Percentiles rank a stretch among this genome's conserved stretches.
Evolutionary conservation across 257 asterid species (phyloP).

Genomic region (Gentiana dahurica): DNA sequence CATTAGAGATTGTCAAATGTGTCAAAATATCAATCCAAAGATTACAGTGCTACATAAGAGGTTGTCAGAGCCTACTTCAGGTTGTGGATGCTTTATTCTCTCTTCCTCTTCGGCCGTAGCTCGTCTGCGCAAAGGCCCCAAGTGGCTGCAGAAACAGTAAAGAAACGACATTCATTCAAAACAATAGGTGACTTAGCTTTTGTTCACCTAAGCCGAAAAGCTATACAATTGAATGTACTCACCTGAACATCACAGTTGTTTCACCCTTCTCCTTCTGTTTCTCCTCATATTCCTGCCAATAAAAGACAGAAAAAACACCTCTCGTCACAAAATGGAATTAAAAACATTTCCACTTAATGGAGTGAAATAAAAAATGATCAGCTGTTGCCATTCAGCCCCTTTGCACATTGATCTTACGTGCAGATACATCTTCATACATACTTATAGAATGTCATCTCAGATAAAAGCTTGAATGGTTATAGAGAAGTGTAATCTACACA

Average conservation of each 20-base stretch:
- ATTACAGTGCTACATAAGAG: conserved; percentile 8
- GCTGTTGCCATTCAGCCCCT: too few relatives aligned
- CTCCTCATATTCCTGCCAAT: conserved; percentile 75
- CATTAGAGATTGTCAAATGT: conserved; percentile 13
- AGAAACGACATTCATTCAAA: conserved; percentile 6
- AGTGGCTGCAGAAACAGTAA: conserved; percentile 55
- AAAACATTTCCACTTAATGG: too few relatives aligned
- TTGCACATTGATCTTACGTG: too few relatives aligned
- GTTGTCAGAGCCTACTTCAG: conserved; percentile 49
- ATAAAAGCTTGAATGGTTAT: too few relatives aligned
- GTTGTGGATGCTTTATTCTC: conserved; percentile 66
- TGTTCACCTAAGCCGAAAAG: not conserved
- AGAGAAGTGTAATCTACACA: too few relatives aligned
- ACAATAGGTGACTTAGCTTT: not conserved
- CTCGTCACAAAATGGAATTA: too few relatives aligned
- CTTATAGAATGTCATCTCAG: too few relatives aligned
- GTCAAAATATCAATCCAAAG: conserved; percentile 12
- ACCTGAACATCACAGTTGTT: conserved; percentile 99
- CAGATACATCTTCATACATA: too few relatives aligned
- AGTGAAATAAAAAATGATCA: too few relatives aligned
- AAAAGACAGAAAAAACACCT: not conserved
- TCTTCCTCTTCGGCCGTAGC: conserved; percentile 86
- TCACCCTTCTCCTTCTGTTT: conserved; percentile 93
- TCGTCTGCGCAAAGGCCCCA: conserved; percentile 81
- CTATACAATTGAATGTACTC: conserved; percentile 11